Evolutionary conservation across 2,329 filamentous ascomycete species (phyloP), one percentile per base, ranked within the genome.

Genomic region (Fusarium palustre): DNA sequence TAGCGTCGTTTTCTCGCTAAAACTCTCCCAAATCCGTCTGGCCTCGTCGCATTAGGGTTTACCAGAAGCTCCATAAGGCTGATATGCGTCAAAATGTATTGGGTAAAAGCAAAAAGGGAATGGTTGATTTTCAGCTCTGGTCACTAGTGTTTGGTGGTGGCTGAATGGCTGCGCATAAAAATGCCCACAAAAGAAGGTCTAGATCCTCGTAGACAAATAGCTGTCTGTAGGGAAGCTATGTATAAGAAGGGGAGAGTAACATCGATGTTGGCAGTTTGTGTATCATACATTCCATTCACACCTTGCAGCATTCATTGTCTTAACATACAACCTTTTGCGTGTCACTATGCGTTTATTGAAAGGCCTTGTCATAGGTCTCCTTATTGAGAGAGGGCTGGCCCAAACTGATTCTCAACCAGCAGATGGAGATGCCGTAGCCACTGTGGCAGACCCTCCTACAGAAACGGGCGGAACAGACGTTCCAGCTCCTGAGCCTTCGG

Each of bases 1-100:
- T 43, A 36, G 30, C 50, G 38, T 39, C 15, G 9, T 34, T 36
- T 18, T 16, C 52, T 63, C 42, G 49, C 58, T 39, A 43, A 48
- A 43, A 31, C 34, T 25, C 30, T 18, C 34, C 48, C n/a, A 34
- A 34, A 34, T 10, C 5, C 33, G 56, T 39, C 13, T 54, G 31
- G 33, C 13, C 31, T 34, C 22, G 16, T 34, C n/a, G 10, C 5
- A 20, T 22, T 52, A 28, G 13, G 39, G 8, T 43, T 38, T 25
- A 13, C 22, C 39, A 54, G 16, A 24, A 31, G 45, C 45, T 24
- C 56, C 56, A 55, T 55, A 55, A 55, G 59, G 59, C 59, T 62
- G 46, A 55, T 33, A n/a, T 30, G 31, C n/a, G 7, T 18, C 42
- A 25, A 48, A 64, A 7, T 31, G 43, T 25, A 39, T 64, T 42